A percentile compares a stretch with the other conserved stretches of the same genome.
These are phyloP conservation scores for Podaxis sp. DNA, from an alignment of 768 basidiomycete species.

Conservation along the genomic window DNA sequence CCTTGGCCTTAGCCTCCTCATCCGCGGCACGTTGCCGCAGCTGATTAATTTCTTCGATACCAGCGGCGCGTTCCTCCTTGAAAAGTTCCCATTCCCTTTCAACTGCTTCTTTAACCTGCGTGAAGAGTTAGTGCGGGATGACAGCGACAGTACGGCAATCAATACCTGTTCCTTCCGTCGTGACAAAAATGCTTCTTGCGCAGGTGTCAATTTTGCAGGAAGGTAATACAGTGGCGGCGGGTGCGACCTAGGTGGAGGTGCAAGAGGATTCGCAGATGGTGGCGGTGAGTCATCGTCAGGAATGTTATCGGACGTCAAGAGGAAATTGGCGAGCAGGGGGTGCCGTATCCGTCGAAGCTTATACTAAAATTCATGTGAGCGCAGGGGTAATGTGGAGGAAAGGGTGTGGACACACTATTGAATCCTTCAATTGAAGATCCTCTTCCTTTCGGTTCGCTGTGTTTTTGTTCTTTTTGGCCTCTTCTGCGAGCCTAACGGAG, in stretches of 20 bases:
- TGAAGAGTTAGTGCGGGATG: constrained; percentile 3
- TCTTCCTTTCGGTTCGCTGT: constrained; percentile 78
- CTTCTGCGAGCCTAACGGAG: constrained; percentile 81
- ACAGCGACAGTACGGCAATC: constrained; percentile 2
- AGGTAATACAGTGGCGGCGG: constrained; percentile 80
- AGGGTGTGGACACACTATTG: constrained; percentile 54
- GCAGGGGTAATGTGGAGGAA: not conserved
- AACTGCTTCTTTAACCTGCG: constrained; percentile 57
- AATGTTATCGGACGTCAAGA: constrained; percentile 72
- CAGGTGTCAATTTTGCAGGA: constrained; percentile 63
- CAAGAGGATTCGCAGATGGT: constrained; percentile 37
- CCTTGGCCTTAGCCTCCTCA: constrained; percentile 56
- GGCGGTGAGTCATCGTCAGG: constrained; percentile 39
- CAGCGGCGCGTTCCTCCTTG: constrained; percentile 54
- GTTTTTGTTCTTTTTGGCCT: constrained; percentile 82
- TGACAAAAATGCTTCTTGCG: constrained; percentile 67
- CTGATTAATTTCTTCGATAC: constrained; percentile 60
- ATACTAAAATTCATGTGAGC: constrained; percentile 43
- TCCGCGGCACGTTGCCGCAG: constrained; percentile 67
- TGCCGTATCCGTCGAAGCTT: constrained; percentile 71
- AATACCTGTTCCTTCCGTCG: constrained; percentile 64
- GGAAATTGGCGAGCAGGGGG: constrained; percentile 73
- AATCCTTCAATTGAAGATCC: constrained; percentile 78
- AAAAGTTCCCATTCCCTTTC: constrained; percentile 73
- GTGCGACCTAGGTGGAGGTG: constrained; percentile 58